Conservation (phyloP, 805 yeast species). For the Ogataea zsoltii region DNA sequence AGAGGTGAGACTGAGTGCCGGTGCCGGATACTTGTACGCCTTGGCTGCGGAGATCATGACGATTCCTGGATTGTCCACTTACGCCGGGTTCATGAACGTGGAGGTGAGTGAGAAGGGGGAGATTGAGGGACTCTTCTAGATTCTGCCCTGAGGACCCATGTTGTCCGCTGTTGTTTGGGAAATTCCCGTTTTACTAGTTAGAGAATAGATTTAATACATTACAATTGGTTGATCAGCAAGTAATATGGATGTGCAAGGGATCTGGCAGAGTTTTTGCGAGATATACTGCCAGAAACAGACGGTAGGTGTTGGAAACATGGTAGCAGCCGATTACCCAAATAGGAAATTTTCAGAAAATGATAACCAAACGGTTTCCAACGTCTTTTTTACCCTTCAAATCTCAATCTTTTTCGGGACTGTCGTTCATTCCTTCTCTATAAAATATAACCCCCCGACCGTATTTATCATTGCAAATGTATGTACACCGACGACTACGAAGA, state of each 20-base stretch:
- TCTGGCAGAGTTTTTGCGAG: too few relatives aligned
- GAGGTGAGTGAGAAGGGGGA: slow-evolving; percentile 80
- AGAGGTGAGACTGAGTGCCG: slow-evolving; percentile 81
- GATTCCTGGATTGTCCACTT: slow-evolving; percentile 84
- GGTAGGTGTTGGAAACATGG: too few relatives aligned
- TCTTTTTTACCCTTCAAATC: too few relatives aligned
- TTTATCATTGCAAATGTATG: too few relatives aligned
- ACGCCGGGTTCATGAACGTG: slow-evolving; percentile 84
- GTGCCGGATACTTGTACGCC: slow-evolving; percentile 85
- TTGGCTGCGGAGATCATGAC: slow-evolving; percentile 86
- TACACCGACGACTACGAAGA: slow-evolving; percentile 20
- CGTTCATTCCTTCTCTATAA: too few relatives aligned
- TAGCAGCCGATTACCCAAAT: not conserved
- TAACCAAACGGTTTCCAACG: too few relatives aligned
- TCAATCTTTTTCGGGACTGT: too few relatives aligned
- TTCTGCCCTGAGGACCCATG: too few relatives aligned
- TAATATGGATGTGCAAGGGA: too few relatives aligned
- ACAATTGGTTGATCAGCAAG: too few relatives aligned
- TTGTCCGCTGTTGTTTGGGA: not conserved
- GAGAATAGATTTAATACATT: not conserved
- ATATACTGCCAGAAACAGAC: too few relatives aligned
- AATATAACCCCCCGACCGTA: too few relatives aligned
- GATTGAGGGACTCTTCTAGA: slow-evolving; percentile 74
- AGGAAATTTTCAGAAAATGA: not conserved
- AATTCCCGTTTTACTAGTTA: not conserved